These are phyloP conservation scores for Achlya hypogyna DNA, from an alignment of 352 stramenopile genomes.

Conservation along the genomic window DNA sequence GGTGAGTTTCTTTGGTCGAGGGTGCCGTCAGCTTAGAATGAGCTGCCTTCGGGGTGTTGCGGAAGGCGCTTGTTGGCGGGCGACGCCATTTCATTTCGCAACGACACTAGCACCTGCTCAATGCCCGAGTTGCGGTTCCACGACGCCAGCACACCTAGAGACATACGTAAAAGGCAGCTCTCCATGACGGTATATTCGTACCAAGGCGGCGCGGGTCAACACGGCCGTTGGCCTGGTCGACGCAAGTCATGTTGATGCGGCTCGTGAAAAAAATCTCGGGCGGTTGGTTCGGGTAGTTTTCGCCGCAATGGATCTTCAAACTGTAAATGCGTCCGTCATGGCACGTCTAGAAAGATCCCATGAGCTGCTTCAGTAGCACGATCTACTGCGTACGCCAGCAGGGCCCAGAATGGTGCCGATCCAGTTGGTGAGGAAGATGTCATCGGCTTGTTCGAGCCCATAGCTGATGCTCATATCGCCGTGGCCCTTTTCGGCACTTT, in stretches of 20 bases:
- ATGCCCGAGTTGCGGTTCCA: slow-evolving; percentile 87
- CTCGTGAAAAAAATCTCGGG: slow-evolving; percentile 94
- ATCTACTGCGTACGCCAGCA: slow-evolving; percentile 64
- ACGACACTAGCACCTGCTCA: slow-evolving; percentile 81
- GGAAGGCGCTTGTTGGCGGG: slow-evolving; percentile 83
- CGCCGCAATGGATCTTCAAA: slow-evolving; percentile 88
- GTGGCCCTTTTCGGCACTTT: slow-evolving; percentile 87
- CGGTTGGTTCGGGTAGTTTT: slow-evolving; percentile 91
- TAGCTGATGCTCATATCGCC: slow-evolving; percentile 92
- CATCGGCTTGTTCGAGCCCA: slow-evolving; percentile 91
- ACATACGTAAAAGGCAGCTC: background rate
- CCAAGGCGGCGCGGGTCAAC: slow-evolving; percentile 67
- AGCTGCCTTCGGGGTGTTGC: slow-evolving; percentile 84
- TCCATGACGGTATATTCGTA: background rate
- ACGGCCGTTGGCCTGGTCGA: slow-evolving; percentile 83
- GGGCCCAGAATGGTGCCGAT: slow-evolving; percentile 96
- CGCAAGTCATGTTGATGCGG: slow-evolving; percentile 96
- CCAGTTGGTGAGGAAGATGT: slow-evolving; percentile 98
- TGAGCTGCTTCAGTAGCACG: background rate
- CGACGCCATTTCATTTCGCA: slow-evolving; percentile 85
- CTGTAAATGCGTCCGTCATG: slow-evolving; percentile 96
- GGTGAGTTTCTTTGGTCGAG: background rate
- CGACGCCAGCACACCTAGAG: slow-evolving; percentile 37
- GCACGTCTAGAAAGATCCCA: slow-evolving; percentile 64
- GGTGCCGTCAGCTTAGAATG: slow-evolving; percentile 59